A percentile compares a stretch with the other conserved stretches of the same genome.
phyloP scores from a whole-genome alignment of 371 early-diverging fungal species.

The Rhizopus sp. region DNA sequence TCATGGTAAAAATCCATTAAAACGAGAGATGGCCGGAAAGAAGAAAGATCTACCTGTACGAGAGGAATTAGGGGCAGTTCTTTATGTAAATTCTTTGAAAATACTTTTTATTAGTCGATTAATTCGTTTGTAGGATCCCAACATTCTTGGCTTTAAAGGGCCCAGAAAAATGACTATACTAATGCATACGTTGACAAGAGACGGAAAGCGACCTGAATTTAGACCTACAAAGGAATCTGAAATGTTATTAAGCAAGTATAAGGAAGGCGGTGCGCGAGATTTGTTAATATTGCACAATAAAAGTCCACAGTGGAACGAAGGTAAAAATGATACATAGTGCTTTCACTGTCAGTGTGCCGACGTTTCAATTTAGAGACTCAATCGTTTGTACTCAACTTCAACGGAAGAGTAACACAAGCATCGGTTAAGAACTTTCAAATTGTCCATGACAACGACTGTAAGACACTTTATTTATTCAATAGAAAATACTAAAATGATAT shows the following conservation, averaged over 20 bases:
- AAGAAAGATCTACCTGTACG: slow-evolving; percentile 51
- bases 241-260: slow-evolving; percentile 65
- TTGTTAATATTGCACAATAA: slow-evolving; percentile 84
- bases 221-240: slow-evolving; percentile 68
- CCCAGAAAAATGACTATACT: slow-evolving; percentile 92
- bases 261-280: slow-evolving; percentile 60
- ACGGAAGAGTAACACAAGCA: slow-evolving; percentile 90
- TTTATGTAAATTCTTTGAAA: slow-evolving; percentile 65
- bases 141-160: slow-evolving; percentile 88
- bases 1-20: slow-evolving; percentile 63
- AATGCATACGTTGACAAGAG: slow-evolving; percentile 70
- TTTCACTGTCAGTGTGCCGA: neutral
- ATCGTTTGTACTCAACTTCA: slow-evolving; percentile 95
- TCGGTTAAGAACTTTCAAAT: slow-evolving; percentile 99
- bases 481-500: neutral
- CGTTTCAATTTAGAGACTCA: slow-evolving; percentile 69
- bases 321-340: slow-evolving; percentile 31
- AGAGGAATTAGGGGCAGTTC: slow-evolving; percentile 78
- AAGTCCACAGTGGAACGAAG: slow-evolving; percentile 92
- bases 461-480: slow-evolving; percentile 24
- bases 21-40: slow-evolving; percentile 29
- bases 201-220: slow-evolving; percentile 63
- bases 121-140: slow-evolving; percentile 67
- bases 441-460: slow-evolving; percentile 87
- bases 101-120: neutral